phyloP scores from a whole-genome alignment of 2,329 filamentous ascomycete species.

The Coniochaeta sp. region DNA sequence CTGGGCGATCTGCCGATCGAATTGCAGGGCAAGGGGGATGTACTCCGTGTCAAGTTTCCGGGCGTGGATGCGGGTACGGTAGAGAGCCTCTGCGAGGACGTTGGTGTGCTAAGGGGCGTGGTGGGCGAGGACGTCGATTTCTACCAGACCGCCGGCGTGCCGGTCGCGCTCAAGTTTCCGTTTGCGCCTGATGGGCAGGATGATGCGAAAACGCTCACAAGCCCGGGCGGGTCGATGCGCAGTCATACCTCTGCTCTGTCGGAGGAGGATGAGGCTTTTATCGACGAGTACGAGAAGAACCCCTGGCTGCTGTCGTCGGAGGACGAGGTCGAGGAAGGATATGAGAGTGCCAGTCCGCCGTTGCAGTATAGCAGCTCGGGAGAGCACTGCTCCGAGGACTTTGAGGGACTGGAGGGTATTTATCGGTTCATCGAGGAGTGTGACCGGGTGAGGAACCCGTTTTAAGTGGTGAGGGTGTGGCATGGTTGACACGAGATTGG shows the following conservation, averaged over 20 bases:
- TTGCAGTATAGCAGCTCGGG: constrained; percentile 30
- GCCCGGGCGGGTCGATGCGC: constrained; percentile 40
- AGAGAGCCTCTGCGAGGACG: constrained; percentile 76
- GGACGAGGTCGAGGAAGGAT: constrained; percentile 35
- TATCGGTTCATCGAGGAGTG: constrained; percentile 54
- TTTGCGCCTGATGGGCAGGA: constrained; percentile 58
- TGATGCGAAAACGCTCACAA: constrained; percentile 27
- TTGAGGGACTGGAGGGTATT: constrained; percentile 49
- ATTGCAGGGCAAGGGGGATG: constrained; percentile 54
- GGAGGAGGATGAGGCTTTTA: constrained; percentile 31
- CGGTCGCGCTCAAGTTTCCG: constrained; percentile 76
- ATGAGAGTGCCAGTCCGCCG: constrained; percentile 42
- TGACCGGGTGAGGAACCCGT: constrained; percentile 27
- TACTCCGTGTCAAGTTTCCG: constrained; percentile 78
- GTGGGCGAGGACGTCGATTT: constrained; percentile 74
- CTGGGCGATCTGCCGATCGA: constrained; percentile 80
- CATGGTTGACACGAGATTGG: neutral
- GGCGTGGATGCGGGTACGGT: constrained; percentile 81
- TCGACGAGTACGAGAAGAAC: constrained; percentile 34
- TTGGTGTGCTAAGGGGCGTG: constrained; percentile 74
- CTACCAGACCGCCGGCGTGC: constrained; percentile 56
- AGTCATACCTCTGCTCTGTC: constrained; percentile 28
- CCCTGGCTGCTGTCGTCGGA: constrained; percentile 33
- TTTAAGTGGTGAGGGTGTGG: neutral
- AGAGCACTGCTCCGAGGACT: constrained; percentile 38